phyloP scores from a whole-genome alignment of 2,329 filamentous ascomycete species.

The Paecilomyces sp. region DNA sequence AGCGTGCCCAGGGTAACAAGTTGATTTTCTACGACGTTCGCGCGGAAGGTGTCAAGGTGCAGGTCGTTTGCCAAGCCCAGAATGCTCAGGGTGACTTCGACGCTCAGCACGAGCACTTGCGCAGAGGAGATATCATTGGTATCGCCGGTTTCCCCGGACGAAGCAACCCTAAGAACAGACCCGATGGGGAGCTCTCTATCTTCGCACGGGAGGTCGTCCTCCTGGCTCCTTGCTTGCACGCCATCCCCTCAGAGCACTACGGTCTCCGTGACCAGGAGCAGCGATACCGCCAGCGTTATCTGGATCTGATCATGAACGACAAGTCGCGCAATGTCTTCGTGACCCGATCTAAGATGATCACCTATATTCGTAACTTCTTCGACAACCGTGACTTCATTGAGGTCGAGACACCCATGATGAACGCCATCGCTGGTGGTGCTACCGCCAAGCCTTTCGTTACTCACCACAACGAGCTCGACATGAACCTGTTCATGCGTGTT shows the following conservation, averaged over 20 bases:
- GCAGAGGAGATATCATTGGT: slow-evolving; percentile 88
- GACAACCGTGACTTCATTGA: slow-evolving; percentile 83
- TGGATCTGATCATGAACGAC: slow-evolving; percentile 97
- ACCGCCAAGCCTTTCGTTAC: slow-evolving; percentile 93
- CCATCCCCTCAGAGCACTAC: slow-evolving; percentile 77
- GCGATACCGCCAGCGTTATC: slow-evolving; percentile 84
- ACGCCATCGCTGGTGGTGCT: slow-evolving; percentile 88
- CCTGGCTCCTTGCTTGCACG: slow-evolving; percentile 84
- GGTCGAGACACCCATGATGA: slow-evolving; percentile 97
- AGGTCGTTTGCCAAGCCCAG: slow-evolving; percentile 88
- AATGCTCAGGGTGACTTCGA: slow-evolving; percentile 70
- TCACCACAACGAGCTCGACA: slow-evolving; percentile 91
- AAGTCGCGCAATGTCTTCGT: slow-evolving; percentile 74
- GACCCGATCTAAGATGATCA: slow-evolving; percentile 79
- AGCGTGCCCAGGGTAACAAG: slow-evolving; percentile 74
- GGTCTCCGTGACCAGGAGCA: slow-evolving; percentile 95
- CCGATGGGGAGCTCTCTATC: slow-evolving; percentile 87
- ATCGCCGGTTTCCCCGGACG: slow-evolving; percentile 76
- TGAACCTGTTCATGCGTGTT: slow-evolving; percentile 91
- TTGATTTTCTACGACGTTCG: slow-evolving; percentile 87
- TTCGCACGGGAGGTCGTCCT: slow-evolving; percentile 82
- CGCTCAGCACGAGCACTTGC: slow-evolving; percentile 80
- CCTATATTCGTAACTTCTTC: slow-evolving; percentile 82
- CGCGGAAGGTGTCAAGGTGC: slow-evolving; percentile 67
- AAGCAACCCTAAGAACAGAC: slow-evolving; percentile 81